Evolutionary conservation across 495 filamentous ascomycete species (phyloP).

Genomic region (Hapsidospora chrysogenum): DNA sequence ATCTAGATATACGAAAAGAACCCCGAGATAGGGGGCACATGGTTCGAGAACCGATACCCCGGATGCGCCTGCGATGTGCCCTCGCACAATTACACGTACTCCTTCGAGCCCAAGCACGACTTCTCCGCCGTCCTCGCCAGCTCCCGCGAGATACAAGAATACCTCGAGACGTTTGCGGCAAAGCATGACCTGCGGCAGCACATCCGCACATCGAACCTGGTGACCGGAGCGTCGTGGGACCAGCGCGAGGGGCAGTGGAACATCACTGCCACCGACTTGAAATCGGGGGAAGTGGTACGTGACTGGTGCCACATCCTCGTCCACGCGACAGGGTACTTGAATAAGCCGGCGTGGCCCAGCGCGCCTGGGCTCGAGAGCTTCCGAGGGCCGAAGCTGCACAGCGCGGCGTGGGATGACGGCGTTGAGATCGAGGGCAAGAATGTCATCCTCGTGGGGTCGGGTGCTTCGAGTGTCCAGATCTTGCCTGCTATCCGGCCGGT

Average conservation of each 20-base stretch:
- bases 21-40: constrained; percentile 38
- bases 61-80: constrained; percentile 40
- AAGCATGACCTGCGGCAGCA: constrained; percentile 36
- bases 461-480: constrained; percentile 42
- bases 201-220: constrained; percentile 24
- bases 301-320: constrained; percentile 40
- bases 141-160: constrained; percentile 39
- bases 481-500: constrained; percentile 44
- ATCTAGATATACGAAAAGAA: constrained; percentile 50
- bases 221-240: constrained; percentile 23
- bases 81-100: constrained; percentile 37
- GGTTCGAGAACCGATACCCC: constrained; percentile 44
- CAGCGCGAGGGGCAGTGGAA: constrained; percentile 30
- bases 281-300: constrained; percentile 20
- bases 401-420: constrained; percentile 37
- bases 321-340: constrained; percentile 40
- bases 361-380: constrained; percentile 29
- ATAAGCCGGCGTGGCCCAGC: constrained; percentile 47
- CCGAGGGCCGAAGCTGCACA: constrained; percentile 39
- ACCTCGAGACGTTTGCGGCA: constrained; percentile 35
- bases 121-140: constrained; percentile 43
- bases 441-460: constrained; percentile 43
- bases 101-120: constrained; percentile 36
- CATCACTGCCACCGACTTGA: constrained; percentile 27
- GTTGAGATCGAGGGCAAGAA: constrained; percentile 40